phyloP scores from a whole-genome alignment of 1,284 basidiomycete species.

The Pseudozyma sp. region DNA sequence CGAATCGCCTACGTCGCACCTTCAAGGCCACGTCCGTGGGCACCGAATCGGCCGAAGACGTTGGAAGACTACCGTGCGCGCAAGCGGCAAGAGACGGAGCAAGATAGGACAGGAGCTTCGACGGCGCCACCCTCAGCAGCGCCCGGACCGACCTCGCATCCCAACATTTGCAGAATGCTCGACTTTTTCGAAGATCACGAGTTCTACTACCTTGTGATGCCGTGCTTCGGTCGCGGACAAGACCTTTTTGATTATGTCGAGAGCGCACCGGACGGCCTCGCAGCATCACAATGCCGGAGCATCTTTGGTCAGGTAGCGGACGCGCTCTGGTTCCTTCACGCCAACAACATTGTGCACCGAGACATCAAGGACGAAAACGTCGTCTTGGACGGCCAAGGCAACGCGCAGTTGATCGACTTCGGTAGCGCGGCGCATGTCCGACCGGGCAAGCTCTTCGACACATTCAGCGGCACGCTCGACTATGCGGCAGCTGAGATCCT shows the following conservation, averaged over 20 bases:
- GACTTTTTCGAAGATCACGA: constrained; percentile 98
- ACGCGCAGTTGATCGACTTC: constrained; percentile 93
- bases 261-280: constrained; percentile 84
- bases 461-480: constrained; percentile 85
- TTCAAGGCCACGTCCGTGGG: constrained; percentile 48
- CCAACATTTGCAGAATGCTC: constrained; percentile 89
- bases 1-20: constrained; percentile 74
- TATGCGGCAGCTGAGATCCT: constrained; percentile 98
- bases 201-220: constrained; percentile 87
- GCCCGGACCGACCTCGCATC: constrained; percentile 72
- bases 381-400: constrained; percentile 70
- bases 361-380: constrained; percentile 99
- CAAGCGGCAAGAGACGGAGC: constrained; percentile 27
- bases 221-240: constrained; percentile 72
- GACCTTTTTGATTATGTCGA: constrained; percentile 98
- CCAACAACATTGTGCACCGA: constrained; percentile 92
- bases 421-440: constrained; percentile 77
- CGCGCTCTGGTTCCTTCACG: constrained; percentile 88
- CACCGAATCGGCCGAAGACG: constrained; percentile 35
- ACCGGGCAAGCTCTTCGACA: constrained; percentile 93
- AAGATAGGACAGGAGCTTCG: constrained; percentile 1
- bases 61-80: constrained; percentile 39
- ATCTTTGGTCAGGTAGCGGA: constrained; percentile 95
- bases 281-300: constrained; percentile 79
- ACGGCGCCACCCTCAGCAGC: not conserved